Evolutionary conservation across 1,284 basidiomycete species (phyloP).

Genomic region (Chalciporus sp.): DNA sequence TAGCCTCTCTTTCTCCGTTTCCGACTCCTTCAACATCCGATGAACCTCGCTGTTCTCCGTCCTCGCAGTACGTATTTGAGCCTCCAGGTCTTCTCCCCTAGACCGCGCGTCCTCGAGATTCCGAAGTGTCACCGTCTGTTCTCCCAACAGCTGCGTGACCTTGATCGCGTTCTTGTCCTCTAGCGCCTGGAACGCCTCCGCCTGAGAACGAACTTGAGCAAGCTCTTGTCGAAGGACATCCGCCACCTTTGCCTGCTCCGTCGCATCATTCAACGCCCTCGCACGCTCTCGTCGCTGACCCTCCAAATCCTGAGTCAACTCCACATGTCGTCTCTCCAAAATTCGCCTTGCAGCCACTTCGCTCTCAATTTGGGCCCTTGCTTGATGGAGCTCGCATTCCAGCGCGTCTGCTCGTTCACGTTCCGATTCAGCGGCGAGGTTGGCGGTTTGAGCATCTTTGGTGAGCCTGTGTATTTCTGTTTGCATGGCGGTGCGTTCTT

Average conservation of each 20-base stretch:
- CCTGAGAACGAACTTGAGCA: constrained; percentile 58
- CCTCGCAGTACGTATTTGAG: constrained; percentile 68
- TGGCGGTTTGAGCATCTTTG: constrained; percentile 41
- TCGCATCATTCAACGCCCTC: constrained; percentile 68
- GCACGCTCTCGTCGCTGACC: constrained; percentile 60
- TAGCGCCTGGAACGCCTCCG: constrained; percentile 73
- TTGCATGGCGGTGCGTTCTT: constrained; percentile 55
- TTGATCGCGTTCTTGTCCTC: constrained; percentile 69
- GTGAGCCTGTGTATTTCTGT: constrained; percentile 58
- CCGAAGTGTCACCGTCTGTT: constrained; percentile 69
- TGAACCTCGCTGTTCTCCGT: constrained; percentile 69
- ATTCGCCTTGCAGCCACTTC: constrained; percentile 60
- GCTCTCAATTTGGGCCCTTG: constrained; percentile 62
- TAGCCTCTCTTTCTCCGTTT: constrained; percentile 74
- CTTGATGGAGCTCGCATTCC: constrained; percentile 66
- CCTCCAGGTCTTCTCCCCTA: constrained; percentile 71
- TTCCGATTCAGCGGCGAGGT: constrained; percentile 44
- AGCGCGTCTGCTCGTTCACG: constrained; percentile 52
- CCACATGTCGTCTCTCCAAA: constrained; percentile 67
- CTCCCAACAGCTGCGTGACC: constrained; percentile 66
- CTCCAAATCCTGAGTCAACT: constrained; percentile 62
- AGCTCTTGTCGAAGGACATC: constrained; percentile 75
- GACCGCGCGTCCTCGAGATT: constrained; percentile 75
- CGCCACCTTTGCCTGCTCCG: constrained; percentile 60
- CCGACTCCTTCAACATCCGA: constrained; percentile 64